Percentiles rank a stretch among this genome's conserved stretches.
These are phyloP conservation scores for Chlorella vulgaris DNA, from an alignment of 139 green algal species.

Conservation along the genomic window DNA sequence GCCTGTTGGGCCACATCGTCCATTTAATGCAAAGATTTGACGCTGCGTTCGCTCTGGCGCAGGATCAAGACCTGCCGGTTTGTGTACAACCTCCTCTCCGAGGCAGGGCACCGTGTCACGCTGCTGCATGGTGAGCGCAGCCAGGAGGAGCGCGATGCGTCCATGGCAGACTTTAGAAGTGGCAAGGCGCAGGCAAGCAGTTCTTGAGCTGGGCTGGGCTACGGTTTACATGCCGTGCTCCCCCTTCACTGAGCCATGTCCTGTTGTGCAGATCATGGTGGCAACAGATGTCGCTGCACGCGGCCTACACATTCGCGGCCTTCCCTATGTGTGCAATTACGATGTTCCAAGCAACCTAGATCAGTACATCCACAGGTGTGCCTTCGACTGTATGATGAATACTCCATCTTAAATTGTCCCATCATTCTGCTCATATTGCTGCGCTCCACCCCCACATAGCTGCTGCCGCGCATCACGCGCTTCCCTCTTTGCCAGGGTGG, in stretches of 20 bases:
- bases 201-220: background rate
- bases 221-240: background rate
- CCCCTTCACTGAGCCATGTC: background rate
- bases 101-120: slow-evolving; percentile 44
- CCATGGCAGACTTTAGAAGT: slow-evolving; percentile 69
- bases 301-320: slow-evolving; percentile 78
- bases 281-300: slow-evolving; percentile 85
- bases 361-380: slow-evolving; percentile 87
- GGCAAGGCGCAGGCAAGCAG: slow-evolving; percentile 70
- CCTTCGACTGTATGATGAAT: background rate
- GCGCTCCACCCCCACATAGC: background rate
- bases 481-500: slow-evolving; percentile 56
- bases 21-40: background rate
- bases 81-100: slow-evolving; percentile 43
- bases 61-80: slow-evolving; percentile 77
- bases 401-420: background rate
- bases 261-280: slow-evolving; percentile 69
- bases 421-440: background rate
- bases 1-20: background rate
- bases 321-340: slow-evolving; percentile 87
- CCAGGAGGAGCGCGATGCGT: slow-evolving; percentile 76
- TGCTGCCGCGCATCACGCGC: background rate
- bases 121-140: slow-evolving; percentile 82
- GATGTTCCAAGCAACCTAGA: slow-evolving; percentile 87
- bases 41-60: background rate